Evolutionary conservation across 1,139 yeast species (phyloP).

Genomic region (Pichia sp.): DNA sequence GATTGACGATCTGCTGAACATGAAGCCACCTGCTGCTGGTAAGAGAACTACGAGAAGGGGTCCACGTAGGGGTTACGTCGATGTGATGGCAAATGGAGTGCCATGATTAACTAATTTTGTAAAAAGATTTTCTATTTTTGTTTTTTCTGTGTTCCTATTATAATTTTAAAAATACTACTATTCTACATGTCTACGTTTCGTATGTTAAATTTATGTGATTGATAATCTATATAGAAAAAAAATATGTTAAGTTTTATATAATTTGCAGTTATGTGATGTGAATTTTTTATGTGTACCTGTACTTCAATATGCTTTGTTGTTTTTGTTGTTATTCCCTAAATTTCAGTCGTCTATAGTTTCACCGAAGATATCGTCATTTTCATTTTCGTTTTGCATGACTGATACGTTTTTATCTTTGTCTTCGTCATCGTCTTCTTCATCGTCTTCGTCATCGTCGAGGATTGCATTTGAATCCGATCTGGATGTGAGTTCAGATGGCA

Average conservation of each 20-base stretch:
- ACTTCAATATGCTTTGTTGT: too few species aligned
- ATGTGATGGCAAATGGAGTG: slow-evolving; percentile 49
- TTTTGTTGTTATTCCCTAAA: too few species aligned
- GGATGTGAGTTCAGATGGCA: slow-evolving; percentile 20
- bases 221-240: too few species aligned
- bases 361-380: slow-evolving; percentile 30
- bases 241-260: too few species aligned
- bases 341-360: slow-evolving; percentile 19
- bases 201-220: too few species aligned
- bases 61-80: slow-evolving; percentile 74
- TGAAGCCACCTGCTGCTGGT: slow-evolving; percentile 41
- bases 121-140: not conserved
- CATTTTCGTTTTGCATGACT: too few species aligned
- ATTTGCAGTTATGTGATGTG: too few species aligned
- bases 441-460: slow-evolving; percentile 16
- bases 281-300: too few species aligned
- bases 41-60: slow-evolving; percentile 60
- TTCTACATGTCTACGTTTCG: too few species aligned
- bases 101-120: not conserved
- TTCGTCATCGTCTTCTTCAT: slow-evolving; percentile 13
- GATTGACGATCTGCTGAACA: slow-evolving; percentile 66
- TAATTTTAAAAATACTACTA: too few species aligned
- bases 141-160: too few species aligned
- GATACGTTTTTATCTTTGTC: not conserved
- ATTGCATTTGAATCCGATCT: slow-evolving; percentile 16